Conservation (phyloP, 192 early-diverging fungal genomes). For the Podila epigama region DNA sequence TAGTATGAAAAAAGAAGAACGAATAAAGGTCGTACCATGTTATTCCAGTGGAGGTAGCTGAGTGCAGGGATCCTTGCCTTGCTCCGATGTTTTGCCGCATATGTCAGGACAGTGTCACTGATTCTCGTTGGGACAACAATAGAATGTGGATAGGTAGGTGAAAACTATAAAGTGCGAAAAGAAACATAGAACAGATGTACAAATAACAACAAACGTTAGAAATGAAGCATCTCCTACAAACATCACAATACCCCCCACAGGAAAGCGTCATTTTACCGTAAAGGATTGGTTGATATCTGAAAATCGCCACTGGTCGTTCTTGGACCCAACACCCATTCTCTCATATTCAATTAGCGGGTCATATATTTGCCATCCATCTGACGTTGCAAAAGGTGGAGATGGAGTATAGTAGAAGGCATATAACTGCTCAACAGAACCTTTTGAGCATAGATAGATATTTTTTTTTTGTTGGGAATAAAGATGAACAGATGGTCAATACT, state of each 20-base stretch:
- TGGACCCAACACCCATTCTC: conserved; percentile 81
- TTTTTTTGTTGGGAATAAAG: neutral
- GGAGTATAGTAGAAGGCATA: conserved; percentile 81
- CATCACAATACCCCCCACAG: neutral
- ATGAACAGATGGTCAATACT: neutral
- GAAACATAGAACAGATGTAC: neutral
- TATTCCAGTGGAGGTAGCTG: conserved; percentile 86
- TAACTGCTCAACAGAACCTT: conserved; percentile 74
- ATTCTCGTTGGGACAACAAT: conserved; percentile 89
- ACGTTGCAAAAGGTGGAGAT: conserved; percentile 42
- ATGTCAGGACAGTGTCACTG: conserved; percentile 86
- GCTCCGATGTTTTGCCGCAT: conserved; percentile 90
- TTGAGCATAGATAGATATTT: too few relatives aligned
- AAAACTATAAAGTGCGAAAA: conserved; percentile 67
- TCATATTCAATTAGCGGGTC: conserved; percentile 80
- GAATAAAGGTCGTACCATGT: too few relatives aligned
- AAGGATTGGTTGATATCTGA: conserved; percentile 79
- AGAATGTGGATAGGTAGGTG: conserved; percentile 84
- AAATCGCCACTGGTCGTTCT: conserved; percentile 79
- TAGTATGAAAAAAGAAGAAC: too few relatives aligned
- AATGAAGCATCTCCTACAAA: neutral
- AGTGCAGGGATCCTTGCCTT: conserved; percentile 91
- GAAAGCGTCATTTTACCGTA: conserved; percentile 52
- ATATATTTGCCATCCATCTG: conserved; percentile 77
- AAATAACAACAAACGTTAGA: neutral